phyloP scores from a whole-genome alignment of 306 rosid genomes.

The Alnus rubra region DNA sequence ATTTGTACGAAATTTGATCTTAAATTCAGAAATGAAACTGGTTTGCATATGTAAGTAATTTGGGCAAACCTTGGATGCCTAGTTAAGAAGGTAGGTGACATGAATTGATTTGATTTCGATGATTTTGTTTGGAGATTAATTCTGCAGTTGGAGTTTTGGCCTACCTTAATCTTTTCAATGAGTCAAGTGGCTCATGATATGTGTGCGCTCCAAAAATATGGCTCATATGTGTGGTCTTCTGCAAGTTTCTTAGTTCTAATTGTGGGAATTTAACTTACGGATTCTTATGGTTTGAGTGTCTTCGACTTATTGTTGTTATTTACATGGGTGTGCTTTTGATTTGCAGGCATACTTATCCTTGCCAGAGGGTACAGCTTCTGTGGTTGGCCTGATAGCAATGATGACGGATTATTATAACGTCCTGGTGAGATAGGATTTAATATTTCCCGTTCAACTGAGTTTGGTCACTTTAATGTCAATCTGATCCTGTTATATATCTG shows the following conservation, averaged over 20 bases:
- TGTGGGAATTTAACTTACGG: constrained; percentile 11
- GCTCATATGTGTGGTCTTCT: constrained; percentile 8
- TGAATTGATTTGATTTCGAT: constrained; percentile 8
- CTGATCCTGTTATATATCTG: background rate
- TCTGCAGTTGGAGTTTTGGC: background rate
- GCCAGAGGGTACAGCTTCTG: constrained; percentile 89
- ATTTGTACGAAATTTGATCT: constrained; percentile 2
- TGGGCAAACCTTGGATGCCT: constrained; percentile 3
- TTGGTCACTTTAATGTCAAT: constrained; percentile 15
- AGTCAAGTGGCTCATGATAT: background rate
- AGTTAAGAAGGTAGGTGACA: constrained; percentile 5
- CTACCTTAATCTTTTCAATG: background rate
- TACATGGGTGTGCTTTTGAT: constrained; percentile 16
- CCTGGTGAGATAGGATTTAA: constrained; percentile 48
- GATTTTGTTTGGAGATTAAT: background rate
- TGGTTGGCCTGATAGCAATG: constrained; percentile 79
- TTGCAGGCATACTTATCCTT: constrained; percentile 84
- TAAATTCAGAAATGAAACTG: constrained; percentile 16
- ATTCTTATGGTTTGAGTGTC: constrained; percentile 9
- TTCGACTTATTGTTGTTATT: constrained; percentile 20
- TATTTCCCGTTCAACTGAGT: constrained; percentile 5
- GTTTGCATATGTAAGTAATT: constrained; percentile 6
- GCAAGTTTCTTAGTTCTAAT: constrained; percentile 17
- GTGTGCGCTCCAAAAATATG: background rate
- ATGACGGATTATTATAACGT: constrained; percentile 87